Conservation (phyloP, 148 eudicot genomes). For the Talinum fruticosum region DNA sequence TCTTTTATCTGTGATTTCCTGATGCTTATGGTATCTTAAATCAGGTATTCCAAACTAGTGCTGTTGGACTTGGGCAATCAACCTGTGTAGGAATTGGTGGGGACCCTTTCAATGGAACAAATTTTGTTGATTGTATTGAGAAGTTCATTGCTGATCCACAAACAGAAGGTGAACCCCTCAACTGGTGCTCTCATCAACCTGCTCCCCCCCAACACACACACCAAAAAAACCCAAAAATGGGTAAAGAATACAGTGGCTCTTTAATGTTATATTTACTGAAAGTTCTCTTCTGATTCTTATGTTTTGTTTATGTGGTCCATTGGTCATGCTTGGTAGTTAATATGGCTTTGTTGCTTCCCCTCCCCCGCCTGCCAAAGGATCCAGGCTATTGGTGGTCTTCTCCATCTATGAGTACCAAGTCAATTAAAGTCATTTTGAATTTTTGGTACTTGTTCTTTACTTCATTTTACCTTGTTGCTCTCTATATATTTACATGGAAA, state of each 20-base stretch:
- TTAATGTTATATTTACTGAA: conserved; percentile 5
- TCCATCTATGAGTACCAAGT: not conserved
- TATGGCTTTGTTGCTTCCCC: not conserved
- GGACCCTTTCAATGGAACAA: conserved; percentile 98
- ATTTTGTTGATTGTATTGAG: conserved; percentile 93
- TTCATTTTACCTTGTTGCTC: no score
- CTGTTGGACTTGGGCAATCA: conserved; percentile 97
- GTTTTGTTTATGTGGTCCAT: not conserved
- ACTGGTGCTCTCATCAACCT: not conserved
- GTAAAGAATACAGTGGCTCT: not conserved
- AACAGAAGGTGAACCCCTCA: conserved; percentile 68
- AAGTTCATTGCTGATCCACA: conserved; percentile 94
- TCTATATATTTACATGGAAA: no score
- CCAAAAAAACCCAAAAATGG: not conserved
- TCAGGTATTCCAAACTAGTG: conserved; percentile 97
- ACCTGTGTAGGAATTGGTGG: conserved; percentile 99
- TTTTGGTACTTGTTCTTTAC: not conserved
- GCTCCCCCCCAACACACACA: not conserved
- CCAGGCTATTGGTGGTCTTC: not conserved
- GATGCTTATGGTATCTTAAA: conserved; percentile 11
- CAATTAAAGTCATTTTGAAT: not conserved
- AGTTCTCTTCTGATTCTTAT: not conserved
- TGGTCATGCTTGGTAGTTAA: not conserved
- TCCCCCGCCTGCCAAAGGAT: no score
- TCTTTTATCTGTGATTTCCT: not conserved